Percentiles rank a stretch among this genome's conserved stretches.
These are phyloP conservation scores for Selenicereus undatus DNA, from an alignment of 148 eudicot genomes.

Conservation along the genomic window DNA sequence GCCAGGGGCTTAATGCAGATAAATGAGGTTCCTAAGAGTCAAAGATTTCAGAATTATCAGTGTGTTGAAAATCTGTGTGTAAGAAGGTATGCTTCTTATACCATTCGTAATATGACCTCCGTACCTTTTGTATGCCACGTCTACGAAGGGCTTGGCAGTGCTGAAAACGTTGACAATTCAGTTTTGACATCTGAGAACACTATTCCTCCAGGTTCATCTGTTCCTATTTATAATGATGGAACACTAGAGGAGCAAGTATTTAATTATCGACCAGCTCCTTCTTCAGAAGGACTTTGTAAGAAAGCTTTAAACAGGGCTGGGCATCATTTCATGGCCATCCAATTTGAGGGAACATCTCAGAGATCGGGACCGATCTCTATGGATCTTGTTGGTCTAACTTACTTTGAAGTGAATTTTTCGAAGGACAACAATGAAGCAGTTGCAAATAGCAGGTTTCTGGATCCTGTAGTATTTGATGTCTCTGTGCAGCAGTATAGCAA, in stretches of 20 bases:
- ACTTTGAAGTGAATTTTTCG: conserved; percentile 84
- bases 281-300: conserved; percentile 63
- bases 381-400: conserved; percentile 93
- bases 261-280: conserved; percentile 45
- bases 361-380: conserved; percentile 82
- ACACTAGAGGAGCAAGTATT: conserved; percentile 61
- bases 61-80: conserved; percentile 35
- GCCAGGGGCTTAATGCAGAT: conserved; percentile 43
- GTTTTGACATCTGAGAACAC: conserved; percentile 36
- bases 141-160: conserved; percentile 43
- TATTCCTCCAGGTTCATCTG: conserved; percentile 60
- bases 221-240: conserved; percentile 67
- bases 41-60: conserved; percentile 42
- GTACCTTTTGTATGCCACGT: conserved; percentile 65
- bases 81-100: conserved; percentile 84
- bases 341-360: conserved; percentile 73
- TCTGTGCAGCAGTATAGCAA: conserved; percentile 79
- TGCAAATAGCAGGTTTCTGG: conserved; percentile 53
- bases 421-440: conserved; percentile 38
- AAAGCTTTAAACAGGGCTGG: conserved; percentile 49
- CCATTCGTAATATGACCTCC: conserved; percentile 75
- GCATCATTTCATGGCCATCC: conserved; percentile 69
- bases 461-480: conserved; percentile 94
- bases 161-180: conserved; percentile 46
- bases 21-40: conserved; percentile 38